phyloP scores from a whole-genome alignment of 2,329 filamentous ascomycete genomes.

The Phialocephala subalpina region DNA sequence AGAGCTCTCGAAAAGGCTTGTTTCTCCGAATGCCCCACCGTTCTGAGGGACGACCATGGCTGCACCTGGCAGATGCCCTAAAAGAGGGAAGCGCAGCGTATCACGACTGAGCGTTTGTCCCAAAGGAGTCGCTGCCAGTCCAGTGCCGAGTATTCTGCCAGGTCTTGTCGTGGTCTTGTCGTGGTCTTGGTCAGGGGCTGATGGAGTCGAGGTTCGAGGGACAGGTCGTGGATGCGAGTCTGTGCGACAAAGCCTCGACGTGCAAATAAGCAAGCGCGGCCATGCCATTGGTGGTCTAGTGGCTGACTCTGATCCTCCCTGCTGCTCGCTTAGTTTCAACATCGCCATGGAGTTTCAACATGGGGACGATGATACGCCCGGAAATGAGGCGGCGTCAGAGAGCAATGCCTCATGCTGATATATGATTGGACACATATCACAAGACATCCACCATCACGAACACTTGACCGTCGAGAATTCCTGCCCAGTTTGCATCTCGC shows the following conservation, averaged over 20 bases:
- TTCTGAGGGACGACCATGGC: conserved; percentile 6
- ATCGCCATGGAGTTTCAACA: conserved; percentile 21
- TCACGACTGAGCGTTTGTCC: conserved; percentile 9
- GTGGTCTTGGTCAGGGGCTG: background rate
- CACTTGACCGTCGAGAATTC: conserved; percentile 1
- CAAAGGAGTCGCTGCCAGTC: background rate
- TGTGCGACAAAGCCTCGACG: conserved; percentile 16
- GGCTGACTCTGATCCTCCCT: background rate
- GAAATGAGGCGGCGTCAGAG: conserved; percentile 19
- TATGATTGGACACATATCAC: background rate
- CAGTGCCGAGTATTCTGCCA: conserved; percentile 7
- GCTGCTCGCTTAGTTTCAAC: conserved; percentile 29
- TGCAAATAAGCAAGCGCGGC: background rate
- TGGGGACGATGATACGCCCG: conserved; percentile 14
- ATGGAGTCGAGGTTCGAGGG: background rate
- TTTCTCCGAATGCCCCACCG: conserved; percentile 18
- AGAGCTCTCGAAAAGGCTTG: conserved; percentile 22
- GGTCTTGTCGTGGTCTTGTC: background rate
- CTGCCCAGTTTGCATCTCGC: background rate
- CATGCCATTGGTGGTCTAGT: conserved; percentile 17
- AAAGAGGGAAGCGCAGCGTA: background rate
- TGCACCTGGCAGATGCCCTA: background rate
- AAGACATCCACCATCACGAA: background rate
- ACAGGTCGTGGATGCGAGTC: conserved; percentile 7
- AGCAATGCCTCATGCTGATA: conserved; percentile 3